Evolutionary conservation across 2,329 filamentous ascomycete species (phyloP).

Genomic region (Fusarium lyarnte): DNA sequence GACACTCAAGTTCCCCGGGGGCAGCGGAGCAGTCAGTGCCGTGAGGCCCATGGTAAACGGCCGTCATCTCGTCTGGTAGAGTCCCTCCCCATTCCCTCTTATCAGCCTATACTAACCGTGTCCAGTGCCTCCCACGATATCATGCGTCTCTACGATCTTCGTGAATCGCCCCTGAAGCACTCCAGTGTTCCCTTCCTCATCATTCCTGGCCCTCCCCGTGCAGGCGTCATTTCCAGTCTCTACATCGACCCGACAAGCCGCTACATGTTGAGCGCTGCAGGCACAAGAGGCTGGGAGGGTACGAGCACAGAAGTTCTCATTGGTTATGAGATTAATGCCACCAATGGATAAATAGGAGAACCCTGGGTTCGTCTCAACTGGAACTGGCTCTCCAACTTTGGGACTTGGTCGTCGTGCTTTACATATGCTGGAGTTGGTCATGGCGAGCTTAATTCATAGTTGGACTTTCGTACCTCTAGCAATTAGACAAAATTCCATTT

Average conservation of each 20-base stretch:
- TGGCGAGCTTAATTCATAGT: neutral
- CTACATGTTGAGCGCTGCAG: slow-evolving; percentile 92
- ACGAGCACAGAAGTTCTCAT: slow-evolving; percentile 88
- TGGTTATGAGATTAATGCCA: slow-evolving; percentile 83
- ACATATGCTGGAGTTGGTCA: neutral
- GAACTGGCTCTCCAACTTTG: neutral
- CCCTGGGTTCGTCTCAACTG: neutral
- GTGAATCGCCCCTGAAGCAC: slow-evolving; percentile 73
- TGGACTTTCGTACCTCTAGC: neutral
- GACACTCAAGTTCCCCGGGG: slow-evolving; percentile 86
- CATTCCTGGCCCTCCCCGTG: slow-evolving; percentile 83
- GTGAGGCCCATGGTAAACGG: slow-evolving; percentile 93
- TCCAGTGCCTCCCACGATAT: slow-evolving; percentile 91
- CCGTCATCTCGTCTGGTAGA: slow-evolving; percentile 82
- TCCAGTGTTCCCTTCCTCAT: slow-evolving; percentile 95
- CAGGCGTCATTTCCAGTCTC: slow-evolving; percentile 86
- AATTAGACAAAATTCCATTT: slow-evolving; percentile 4
- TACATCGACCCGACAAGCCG: slow-evolving; percentile 88
- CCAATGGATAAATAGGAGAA: slow-evolving; percentile 6
- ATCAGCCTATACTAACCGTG: neutral
- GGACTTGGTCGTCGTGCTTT: neutral
- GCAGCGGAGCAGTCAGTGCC: slow-evolving; percentile 89
- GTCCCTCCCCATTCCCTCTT: neutral
- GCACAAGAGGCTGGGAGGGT: slow-evolving; percentile 95
- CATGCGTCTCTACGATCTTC: slow-evolving; percentile 88